Evolutionary conservation across 139 green algal species (phyloP).

Genomic region (Chlorella vulgaris): DNA sequence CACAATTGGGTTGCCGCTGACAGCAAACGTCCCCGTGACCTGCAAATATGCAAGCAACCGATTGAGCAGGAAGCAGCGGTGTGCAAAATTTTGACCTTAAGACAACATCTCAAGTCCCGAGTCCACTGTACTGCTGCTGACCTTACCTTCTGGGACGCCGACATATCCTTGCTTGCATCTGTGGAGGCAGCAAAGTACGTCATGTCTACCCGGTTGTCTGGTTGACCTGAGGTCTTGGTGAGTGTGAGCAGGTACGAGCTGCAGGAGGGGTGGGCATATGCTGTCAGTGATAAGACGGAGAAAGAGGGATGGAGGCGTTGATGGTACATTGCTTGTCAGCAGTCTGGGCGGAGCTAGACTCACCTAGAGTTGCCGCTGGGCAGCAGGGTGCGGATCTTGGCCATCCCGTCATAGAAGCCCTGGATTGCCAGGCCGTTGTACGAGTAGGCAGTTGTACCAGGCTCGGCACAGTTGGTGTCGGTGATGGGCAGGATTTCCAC

Average conservation of each 20-base stretch:
- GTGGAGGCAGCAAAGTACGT: neutral
- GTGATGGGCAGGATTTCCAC: neutral
- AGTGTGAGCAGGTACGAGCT: conserved; percentile 9
- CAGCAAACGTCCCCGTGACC: neutral
- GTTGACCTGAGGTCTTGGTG: neutral
- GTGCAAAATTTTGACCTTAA: no score
- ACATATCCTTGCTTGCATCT: no score
- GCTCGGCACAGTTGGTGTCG: conserved; percentile 7
- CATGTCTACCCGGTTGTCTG: neutral
- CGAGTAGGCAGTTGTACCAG: neutral
- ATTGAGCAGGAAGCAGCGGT: no score
- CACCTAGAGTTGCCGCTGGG: neutral
- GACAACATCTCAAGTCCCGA: no score
- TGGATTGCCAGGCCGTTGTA: conserved; percentile 4
- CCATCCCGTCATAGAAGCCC: neutral
- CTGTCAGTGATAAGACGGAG: neutral
- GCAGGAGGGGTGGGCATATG: neutral
- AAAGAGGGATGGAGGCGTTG: neutral
- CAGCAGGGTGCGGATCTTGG: conserved; percentile 9
- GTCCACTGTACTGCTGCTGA: no score
- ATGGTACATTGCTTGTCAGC: no score
- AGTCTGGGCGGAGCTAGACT: no score
- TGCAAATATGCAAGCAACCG: neutral
- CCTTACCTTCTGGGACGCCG: no score
- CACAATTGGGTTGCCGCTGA: neutral